phyloP scores from a whole-genome alignment of 768 basidiomycete species.

The Termitomyces sp. region DNA sequence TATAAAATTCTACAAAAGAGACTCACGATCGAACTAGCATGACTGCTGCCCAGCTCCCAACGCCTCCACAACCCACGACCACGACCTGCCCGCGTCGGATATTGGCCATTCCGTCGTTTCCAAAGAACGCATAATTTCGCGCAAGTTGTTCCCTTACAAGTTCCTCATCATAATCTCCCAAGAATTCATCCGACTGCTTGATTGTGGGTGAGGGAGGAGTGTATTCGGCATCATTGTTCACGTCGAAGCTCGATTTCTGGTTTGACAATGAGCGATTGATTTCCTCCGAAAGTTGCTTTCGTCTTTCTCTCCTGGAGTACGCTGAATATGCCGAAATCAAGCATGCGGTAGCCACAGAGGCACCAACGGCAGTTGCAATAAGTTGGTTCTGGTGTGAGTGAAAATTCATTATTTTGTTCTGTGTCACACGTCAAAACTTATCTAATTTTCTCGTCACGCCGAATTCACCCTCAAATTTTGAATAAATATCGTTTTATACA shows the following conservation, averaged over 20 bases:
- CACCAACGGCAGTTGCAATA: slow-evolving; percentile 55
- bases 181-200: slow-evolving; percentile 2
- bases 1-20: not conserved
- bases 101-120: slow-evolving; percentile 79
- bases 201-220: slow-evolving; percentile 5
- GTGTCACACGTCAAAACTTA: slow-evolving; percentile 1
- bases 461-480: not conserved
- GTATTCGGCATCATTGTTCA: slow-evolving; percentile 5
- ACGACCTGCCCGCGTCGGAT: slow-evolving; percentile 75
- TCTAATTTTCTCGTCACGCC: not conserved
- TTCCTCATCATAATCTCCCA: slow-evolving; percentile 58
- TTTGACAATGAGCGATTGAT: slow-evolving; percentile 44
- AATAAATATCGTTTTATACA: not conserved
- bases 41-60: slow-evolving; percentile 93
- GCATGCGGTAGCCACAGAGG: slow-evolving; percentile 56
- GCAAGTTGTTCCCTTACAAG: slow-evolving; percentile 88
- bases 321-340: slow-evolving; percentile 54
- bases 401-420: slow-evolving; percentile 16
- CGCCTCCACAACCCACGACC: slow-evolving; percentile 92
- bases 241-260: slow-evolving; percentile 16
- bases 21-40: slow-evolving; percentile 88
- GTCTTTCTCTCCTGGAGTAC: slow-evolving; percentile 38
- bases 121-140: slow-evolving; percentile 92
- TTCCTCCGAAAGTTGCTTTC: slow-evolving; percentile 54
- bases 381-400: slow-evolving; percentile 57